phyloP scores from a whole-genome alignment of 148 eudicot species.

The Hydrangea macrophylla region DNA sequence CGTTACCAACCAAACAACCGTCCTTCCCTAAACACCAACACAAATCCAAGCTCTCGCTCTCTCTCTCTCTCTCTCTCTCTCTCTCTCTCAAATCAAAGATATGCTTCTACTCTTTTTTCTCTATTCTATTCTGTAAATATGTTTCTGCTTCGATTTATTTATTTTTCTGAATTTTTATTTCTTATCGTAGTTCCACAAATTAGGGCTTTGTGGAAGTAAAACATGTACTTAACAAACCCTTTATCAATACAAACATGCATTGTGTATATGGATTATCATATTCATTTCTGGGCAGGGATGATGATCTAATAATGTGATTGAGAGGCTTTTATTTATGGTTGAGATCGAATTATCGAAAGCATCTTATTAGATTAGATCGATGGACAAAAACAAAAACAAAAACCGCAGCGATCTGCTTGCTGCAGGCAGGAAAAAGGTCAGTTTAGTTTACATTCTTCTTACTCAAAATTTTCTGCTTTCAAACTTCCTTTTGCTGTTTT shows the following conservation, averaged over 20 bases:
- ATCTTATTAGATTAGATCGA: too few species aligned
- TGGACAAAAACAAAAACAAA: slow-evolving; percentile 84
- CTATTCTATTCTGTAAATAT: not conserved
- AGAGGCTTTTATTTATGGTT: not conserved
- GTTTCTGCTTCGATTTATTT: not conserved
- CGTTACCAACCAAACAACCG: too few species aligned
- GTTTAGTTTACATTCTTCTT: not conserved
- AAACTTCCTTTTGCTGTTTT: not conserved
- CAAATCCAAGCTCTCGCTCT: not conserved
- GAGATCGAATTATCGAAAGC: not conserved
- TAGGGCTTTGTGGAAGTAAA: not conserved
- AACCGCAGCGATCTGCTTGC: slow-evolving; percentile 90
- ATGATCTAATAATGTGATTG: slow-evolving; percentile 13
- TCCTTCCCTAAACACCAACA: not conserved
- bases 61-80: not conserved
- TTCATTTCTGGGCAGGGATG: not conserved
- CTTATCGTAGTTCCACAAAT: not conserved
- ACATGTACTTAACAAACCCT: too few species aligned
- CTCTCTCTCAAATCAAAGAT: not conserved
- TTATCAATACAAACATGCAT: not conserved
- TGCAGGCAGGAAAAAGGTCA: slow-evolving; percentile 93
- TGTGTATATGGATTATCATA: not conserved
- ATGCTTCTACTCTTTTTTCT: not conserved
- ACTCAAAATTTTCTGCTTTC: not conserved
- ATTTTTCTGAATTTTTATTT: not conserved